Conservation (phyloP, 2,329 filamentous ascomycete genomes). For the Penicillium decumbens region DNA sequence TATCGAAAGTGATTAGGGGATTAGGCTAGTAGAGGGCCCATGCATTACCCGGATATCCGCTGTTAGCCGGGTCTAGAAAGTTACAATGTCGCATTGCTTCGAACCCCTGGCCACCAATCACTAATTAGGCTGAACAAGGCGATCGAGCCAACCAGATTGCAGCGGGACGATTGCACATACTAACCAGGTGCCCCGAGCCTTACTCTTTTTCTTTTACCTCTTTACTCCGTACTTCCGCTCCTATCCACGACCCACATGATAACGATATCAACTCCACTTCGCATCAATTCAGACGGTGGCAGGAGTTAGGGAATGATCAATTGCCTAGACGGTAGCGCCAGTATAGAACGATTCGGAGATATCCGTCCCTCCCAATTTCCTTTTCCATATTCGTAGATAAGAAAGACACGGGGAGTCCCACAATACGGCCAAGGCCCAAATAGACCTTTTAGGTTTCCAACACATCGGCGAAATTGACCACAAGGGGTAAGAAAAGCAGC, state of each 20-base stretch:
- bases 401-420: neutral
- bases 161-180: conserved; percentile 20
- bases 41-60: conserved; percentile 19
- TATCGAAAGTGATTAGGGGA: conserved; percentile 6
- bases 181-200: conserved; percentile 2
- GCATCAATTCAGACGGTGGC: conserved; percentile 4
- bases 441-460: neutral
- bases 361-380: neutral
- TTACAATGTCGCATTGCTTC: conserved; percentile 25
- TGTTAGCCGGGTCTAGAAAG: conserved; percentile 23
- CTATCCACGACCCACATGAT: conserved; percentile 14
- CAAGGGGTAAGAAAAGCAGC: conserved; percentile 2
- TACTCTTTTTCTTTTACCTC: neutral
- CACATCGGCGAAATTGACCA: conserved; percentile 14
- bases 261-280: conserved; percentile 19
- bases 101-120: conserved; percentile 3
- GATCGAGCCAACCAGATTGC: conserved; percentile 6
- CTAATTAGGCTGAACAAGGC: neutral
- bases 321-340: neutral
- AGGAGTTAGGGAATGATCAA: neutral
- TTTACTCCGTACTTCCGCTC: conserved; percentile 3
- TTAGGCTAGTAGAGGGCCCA: conserved; percentile 11
- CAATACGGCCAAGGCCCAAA: neutral
- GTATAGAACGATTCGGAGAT: conserved; percentile 1
- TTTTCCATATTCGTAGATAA: neutral